Conservation (phyloP, 2,329 filamentous ascomycete genomes). For the Trichoderma brevicompactum region DNA sequence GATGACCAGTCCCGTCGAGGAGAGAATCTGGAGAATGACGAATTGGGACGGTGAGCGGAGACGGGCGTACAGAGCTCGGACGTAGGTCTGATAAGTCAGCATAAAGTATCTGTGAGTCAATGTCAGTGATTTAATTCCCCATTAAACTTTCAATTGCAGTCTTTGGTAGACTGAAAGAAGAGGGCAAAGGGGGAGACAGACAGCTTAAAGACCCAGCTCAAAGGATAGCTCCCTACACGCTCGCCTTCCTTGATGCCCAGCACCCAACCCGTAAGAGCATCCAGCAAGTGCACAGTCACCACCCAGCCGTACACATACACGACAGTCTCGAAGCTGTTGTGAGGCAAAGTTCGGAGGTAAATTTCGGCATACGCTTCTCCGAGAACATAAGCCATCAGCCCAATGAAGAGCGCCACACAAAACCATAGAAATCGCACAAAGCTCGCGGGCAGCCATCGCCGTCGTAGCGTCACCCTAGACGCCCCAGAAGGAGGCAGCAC, state of each 20-base stretch:
- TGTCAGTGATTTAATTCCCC: background rate
- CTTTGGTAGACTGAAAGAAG: background rate
- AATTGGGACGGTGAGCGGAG: conserved; percentile 69
- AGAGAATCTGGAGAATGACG: conserved; percentile 66
- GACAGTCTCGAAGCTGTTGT: conserved; percentile 68
- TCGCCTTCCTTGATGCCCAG: conserved; percentile 68
- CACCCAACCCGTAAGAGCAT: conserved; percentile 69
- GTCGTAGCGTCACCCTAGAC: conserved; percentile 49
- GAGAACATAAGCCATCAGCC: conserved; percentile 67
- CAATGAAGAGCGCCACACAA: conserved; percentile 65
- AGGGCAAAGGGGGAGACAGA: conserved; percentile 43
- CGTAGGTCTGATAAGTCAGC: conserved; percentile 73
- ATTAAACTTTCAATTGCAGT: too few relatives aligned
- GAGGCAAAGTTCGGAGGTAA: conserved; percentile 68
- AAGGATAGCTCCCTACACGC: conserved; percentile 69
- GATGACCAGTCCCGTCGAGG: conserved; percentile 65
- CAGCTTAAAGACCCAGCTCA: conserved; percentile 73
- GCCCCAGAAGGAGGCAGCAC: conserved; percentile 36
- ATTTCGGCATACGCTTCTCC: conserved; percentile 72
- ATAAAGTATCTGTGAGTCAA: conserved; percentile 59
- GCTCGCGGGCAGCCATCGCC: conserved; percentile 65
- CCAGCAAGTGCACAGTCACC: conserved; percentile 66
- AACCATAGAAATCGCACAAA: conserved; percentile 74
- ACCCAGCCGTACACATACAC: conserved; percentile 74
- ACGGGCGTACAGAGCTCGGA: conserved; percentile 69